Evolutionary conservation across 129 eudicot species (phyloP).

Genomic region (Glebionis coronaria): DNA sequence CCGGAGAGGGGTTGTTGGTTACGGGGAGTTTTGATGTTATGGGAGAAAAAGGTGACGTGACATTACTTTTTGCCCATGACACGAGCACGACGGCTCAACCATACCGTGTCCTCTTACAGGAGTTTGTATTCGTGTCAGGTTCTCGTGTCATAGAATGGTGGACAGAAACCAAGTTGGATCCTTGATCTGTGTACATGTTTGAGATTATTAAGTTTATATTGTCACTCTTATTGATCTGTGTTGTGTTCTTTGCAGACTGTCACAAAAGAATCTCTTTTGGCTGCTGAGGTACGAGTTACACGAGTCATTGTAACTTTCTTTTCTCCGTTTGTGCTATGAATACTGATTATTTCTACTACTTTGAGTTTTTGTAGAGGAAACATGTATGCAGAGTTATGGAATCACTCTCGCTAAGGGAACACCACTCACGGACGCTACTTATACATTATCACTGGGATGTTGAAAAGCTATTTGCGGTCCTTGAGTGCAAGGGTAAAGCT

Average conservation of each 20-base stretch:
- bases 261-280: conserved; percentile 82
- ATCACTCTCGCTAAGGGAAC: conserved; percentile 74
- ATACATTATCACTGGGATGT: conserved; percentile 90
- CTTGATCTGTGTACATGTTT: too few relatives aligned
- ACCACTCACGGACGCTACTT: conserved; percentile 85
- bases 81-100: too few relatives aligned
- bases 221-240: background rate
- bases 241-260: conserved; percentile 52
- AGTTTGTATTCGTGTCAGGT: too few relatives aligned
- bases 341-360: conserved; percentile 11
- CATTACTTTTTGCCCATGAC: too few relatives aligned
- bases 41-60: too few relatives aligned
- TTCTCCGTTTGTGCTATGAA: conserved; percentile 4
- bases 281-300: conserved; percentile 69
- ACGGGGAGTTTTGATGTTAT: too few relatives aligned
- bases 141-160: too few relatives aligned
- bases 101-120: too few relatives aligned
- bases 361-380: conserved; percentile 53
- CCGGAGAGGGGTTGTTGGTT: too few relatives aligned
- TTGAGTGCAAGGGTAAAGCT: conserved; percentile 74
- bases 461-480: conserved; percentile 61
- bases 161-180: too few relatives aligned
- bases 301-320: background rate
- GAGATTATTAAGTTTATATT: too few relatives aligned
- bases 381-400: conserved; percentile 82